Percentiles rank a stretch among this genome's conserved stretches.
phyloP scores from a whole-genome alignment of 78 protist genomes.

The Pigoraptor vietnamica region DNA sequence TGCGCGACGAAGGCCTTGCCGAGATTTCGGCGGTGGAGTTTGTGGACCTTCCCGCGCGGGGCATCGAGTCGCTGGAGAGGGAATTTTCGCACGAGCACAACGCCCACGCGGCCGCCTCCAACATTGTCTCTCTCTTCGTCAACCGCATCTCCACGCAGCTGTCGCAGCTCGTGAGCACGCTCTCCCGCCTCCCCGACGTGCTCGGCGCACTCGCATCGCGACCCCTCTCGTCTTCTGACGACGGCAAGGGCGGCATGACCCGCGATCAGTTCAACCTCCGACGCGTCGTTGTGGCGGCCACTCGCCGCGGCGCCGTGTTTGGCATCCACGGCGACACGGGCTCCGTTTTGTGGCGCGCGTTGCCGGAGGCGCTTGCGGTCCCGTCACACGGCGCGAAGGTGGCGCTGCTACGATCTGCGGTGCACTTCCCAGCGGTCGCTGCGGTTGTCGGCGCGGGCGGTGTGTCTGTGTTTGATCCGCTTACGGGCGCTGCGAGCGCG shows the following conservation, averaged over 20 bases:
- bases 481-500: neutral
- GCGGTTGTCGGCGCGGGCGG: neutral
- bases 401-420: neutral
- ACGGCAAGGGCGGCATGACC: neutral
- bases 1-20: neutral
- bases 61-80: neutral
- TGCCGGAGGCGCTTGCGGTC: neutral
- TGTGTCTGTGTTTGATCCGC: neutral
- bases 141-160: neutral
- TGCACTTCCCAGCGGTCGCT: neutral
- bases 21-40: neutral
- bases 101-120: neutral
- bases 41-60: neutral
- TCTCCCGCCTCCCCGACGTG: neutral
- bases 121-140: neutral
- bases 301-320: neutral
- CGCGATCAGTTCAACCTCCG: neutral
- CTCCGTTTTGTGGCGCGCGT: neutral
- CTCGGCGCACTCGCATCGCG: neutral
- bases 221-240: neutral
- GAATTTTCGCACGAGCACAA: neutral
- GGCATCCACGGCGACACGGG: neutral
- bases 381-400: neutral
- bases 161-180: neutral
- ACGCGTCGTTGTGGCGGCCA: neutral